A percentile compares a stretch with the other conserved stretches of the same genome.
phyloP scores from a whole-genome alignment of 345 rosid species.

The Rhodomyrtus tomentosa region DNA sequence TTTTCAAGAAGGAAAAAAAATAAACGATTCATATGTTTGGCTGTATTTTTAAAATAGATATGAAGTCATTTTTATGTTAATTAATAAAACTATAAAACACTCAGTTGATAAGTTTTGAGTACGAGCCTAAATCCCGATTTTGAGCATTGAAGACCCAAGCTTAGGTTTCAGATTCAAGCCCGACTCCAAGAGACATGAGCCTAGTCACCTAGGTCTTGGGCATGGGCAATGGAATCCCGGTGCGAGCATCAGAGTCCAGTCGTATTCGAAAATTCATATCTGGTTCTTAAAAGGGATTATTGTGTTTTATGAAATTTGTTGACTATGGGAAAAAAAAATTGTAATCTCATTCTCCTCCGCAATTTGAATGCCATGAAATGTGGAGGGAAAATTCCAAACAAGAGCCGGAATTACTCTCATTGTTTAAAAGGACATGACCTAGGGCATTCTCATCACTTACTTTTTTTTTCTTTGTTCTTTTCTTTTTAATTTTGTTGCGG shows the following conservation, averaged over 20 bases:
- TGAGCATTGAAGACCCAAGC: neutral
- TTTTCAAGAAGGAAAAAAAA: neutral
- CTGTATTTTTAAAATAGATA: neutral
- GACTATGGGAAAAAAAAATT: neutral
- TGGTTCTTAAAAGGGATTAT: too few relatives aligned
- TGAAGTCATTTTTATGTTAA: neutral
- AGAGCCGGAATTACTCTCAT: too few relatives aligned
- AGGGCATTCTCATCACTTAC: too few relatives aligned
- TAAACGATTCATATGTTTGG: neutral
- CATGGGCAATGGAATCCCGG: neutral
- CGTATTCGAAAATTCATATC: neutral
- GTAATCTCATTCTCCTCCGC: too few relatives aligned
- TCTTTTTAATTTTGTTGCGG: too few relatives aligned
- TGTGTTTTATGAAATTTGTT: neutral
- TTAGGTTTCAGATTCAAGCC: fast-evolving
- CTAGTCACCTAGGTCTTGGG: neutral
- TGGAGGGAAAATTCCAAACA: neutral
- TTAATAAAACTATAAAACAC: neutral
- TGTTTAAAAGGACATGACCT: too few relatives aligned
- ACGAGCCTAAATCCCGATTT: neutral
- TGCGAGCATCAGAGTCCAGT: fast-evolving
- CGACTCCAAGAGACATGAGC: fast-evolving
- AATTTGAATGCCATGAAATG: neutral
- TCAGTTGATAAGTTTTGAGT: neutral
- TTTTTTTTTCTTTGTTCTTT: too few relatives aligned